Percentiles rank a stretch among this genome's conserved stretches.
phyloP scores from a whole-genome alignment of 202 grass and related monocot species.

The Eragrostis tef region DNA sequence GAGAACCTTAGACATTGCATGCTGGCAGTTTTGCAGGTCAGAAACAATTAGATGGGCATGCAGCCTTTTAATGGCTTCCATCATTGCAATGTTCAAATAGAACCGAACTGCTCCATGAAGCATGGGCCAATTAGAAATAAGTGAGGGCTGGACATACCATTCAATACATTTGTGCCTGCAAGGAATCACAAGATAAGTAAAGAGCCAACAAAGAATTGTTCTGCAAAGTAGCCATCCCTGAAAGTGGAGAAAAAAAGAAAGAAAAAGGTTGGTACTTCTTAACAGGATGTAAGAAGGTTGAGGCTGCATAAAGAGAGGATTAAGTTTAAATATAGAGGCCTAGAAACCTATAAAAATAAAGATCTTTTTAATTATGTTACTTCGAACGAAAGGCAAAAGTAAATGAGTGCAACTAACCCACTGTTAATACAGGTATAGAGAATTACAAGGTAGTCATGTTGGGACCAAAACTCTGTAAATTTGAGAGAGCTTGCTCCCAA shows the following conservation, averaged over 20 bases:
- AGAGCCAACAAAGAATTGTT: not conserved
- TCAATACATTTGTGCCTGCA: constrained; percentile 42
- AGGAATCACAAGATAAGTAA: constrained; percentile 31
- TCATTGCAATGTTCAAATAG: constrained; percentile 38
- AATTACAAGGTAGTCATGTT: not conserved
- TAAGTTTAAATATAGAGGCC: not conserved
- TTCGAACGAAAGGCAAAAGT: constrained; percentile 27
- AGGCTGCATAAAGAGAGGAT: constrained; percentile 1
- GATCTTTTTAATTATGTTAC: constrained; percentile 13
- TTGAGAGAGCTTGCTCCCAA: not conserved
- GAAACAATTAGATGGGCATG: constrained; percentile 57
- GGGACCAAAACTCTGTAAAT: not conserved
- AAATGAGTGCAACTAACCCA: constrained; percentile 40
- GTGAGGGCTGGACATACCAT: constrained; percentile 5
- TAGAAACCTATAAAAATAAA: constrained; percentile 4
- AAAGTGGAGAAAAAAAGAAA: not conserved
- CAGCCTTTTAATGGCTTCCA: constrained; percentile 54
- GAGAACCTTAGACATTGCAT: constrained; percentile 55
- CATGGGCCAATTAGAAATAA: not conserved
- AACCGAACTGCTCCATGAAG: not conserved
- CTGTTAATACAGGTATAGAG: not conserved
- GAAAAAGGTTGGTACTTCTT: constrained; percentile 3
- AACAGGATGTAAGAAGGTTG: not conserved
- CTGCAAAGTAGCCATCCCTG: not conserved
- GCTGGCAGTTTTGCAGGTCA: constrained; percentile 47